Base-by-base conservation (phyloP, 768 basidiomycete genomes). In the Hygrophoropsis aurantiaca region DNA sequence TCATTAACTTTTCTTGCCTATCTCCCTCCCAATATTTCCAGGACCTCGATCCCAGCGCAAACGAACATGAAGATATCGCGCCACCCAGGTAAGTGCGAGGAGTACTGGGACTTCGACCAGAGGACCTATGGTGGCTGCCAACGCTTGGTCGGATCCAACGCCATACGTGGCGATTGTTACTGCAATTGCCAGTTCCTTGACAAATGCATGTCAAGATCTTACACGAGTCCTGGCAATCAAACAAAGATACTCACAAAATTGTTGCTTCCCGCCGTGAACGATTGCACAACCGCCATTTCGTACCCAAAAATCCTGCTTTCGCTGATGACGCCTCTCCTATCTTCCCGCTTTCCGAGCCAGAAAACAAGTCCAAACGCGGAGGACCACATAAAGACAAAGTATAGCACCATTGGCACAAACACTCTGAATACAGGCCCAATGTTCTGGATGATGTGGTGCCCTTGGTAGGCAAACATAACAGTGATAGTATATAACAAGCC, bases 401-500 rank as follows among this genome's bases (percentile, higher is more conserved):
- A 93, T 26, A 87, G 69, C 19, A 88, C 69, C 71, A 90, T 76
- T 2, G 91, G 90, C 5, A 91, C 88, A 57, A 87, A 82, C 1
- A 88, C 81, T 15, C 90, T 79, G 66, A 92, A 91, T 3, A 90
- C 87, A 5, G 78, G 77, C 0, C 87, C 82, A 27, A 93, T 70
- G 58, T 90, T 83, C 49, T 82, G 73, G 10, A 90, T 64, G 52
- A 92, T 90, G 47, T 80, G 80, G 42, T 84, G 79, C 70, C 79
- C 64, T 65, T 83, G 81, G 57, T 80, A 80, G 4, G 84, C 87
- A 58, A 90, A 90, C 59, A 89, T 74, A 38, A 89, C 79, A 46
- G 87, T 64, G 56, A 90, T 81, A 11, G 89, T 92, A 70, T 91
- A 92, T 2, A 93, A 75, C 9, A 94, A 72, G 3, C 90, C 90